Evolutionary conservation across 441 rosid genomes (phyloP).

Genomic region (Populus trichocarpa): DNA sequence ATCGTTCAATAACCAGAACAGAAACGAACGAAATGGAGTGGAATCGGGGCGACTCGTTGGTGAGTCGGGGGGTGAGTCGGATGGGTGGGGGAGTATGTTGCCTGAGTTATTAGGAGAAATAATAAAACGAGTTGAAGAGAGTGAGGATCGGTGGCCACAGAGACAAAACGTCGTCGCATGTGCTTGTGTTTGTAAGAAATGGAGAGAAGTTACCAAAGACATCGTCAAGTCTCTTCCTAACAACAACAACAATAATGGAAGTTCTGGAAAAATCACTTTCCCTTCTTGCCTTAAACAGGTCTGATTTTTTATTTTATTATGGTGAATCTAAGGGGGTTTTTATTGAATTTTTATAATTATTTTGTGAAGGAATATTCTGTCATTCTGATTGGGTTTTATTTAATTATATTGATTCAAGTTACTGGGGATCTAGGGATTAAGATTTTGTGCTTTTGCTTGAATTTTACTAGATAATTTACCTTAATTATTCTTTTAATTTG

Average conservation of each 20-base stretch:
- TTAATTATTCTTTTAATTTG: not conserved
- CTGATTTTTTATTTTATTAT: not conserved
- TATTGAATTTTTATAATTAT: not conserved
- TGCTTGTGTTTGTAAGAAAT: constrained; percentile 84
- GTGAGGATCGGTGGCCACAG: constrained; percentile 72
- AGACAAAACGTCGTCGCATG: constrained; percentile 62
- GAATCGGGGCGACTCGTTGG: constrained; percentile 1
- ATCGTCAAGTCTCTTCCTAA: constrained; percentile 37
- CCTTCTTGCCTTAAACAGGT: constrained; percentile 93
- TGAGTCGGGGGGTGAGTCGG: constrained; percentile 14
- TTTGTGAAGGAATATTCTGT: not conserved
- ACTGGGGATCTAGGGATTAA: not conserved
- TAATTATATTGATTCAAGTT: not conserved
- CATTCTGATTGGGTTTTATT: not conserved
- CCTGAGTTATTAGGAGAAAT: constrained; percentile 83
- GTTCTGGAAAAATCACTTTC: constrained; percentile 64
- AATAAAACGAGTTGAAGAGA: constrained; percentile 69
- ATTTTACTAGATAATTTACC: not conserved
- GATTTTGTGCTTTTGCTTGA: not conserved
- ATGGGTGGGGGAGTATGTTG: constrained; percentile 70
- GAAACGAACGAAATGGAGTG: constrained; percentile 13
- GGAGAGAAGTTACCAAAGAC: constrained; percentile 70
- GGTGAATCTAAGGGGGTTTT: not conserved
- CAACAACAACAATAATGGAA: not conserved
- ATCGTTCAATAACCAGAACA: constrained; percentile 31